Percentiles rank a stretch among this genome's conserved stretches.
Evolutionary conservation across 2,329 filamentous ascomycete genomes (phyloP).

Genomic region (Rutstroemia sp.): DNA sequence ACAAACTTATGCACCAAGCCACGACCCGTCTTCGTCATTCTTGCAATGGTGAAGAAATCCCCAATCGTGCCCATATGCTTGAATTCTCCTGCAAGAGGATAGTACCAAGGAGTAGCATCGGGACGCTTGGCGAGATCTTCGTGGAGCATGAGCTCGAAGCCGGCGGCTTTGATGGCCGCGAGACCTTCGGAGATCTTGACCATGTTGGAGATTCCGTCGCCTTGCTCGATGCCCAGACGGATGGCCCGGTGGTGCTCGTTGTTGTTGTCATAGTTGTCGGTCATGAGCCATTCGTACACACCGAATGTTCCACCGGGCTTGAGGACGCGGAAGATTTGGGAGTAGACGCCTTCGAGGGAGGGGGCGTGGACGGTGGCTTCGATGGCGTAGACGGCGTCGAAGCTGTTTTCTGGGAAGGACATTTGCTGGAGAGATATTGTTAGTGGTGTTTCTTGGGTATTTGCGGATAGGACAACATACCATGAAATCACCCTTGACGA

Average conservation of each 20-base stretch:
- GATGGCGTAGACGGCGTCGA: slow-evolving; percentile 94
- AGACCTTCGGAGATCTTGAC: slow-evolving; percentile 76
- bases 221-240: slow-evolving; percentile 88
- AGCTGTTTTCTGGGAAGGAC: slow-evolving; percentile 84
- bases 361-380: slow-evolving; percentile 96
- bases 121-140: slow-evolving; percentile 78
- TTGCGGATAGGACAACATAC: slow-evolving; percentile 29
- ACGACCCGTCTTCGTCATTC: slow-evolving; percentile 84
- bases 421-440: slow-evolving; percentile 60
- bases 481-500: slow-evolving; percentile 97
- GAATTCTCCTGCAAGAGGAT: slow-evolving; percentile 78
- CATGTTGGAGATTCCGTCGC: slow-evolving; percentile 97
- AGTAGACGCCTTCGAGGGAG: slow-evolving; percentile 83
- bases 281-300: slow-evolving; percentile 99
- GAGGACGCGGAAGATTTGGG: slow-evolving; percentile 86
- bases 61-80: slow-evolving; percentile 72
- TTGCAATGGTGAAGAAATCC: slow-evolving; percentile 75
- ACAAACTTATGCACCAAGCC: slow-evolving; percentile 68
- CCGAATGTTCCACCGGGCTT: slow-evolving; percentile 95
- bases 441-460: neutral
- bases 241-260: slow-evolving; percentile 83
- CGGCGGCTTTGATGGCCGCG: slow-evolving; percentile 75
- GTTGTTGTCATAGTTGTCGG: slow-evolving; percentile 83
- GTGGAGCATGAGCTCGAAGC: slow-evolving; percentile 74
- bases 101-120: slow-evolving; percentile 85